Evolutionary conservation across 345 rosid species (phyloP), one percentile per base, ranked within the genome.

Genomic region (Arabidopsis arenosa): DNA sequence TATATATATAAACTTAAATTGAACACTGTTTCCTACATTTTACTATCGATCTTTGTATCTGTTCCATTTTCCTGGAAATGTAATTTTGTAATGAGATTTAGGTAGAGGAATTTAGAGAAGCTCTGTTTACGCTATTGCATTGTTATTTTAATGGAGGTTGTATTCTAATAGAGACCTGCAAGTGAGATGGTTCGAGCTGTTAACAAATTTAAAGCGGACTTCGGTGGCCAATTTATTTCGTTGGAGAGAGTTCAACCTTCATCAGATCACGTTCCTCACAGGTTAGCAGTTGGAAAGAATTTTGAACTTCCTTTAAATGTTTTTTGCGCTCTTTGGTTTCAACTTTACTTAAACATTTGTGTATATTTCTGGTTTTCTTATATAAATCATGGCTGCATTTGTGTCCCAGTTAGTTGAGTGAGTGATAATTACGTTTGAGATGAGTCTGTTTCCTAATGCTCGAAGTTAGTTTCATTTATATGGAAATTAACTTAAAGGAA

Each of bases 241-340:
- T 54, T 94, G 81, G 97, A 94, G 78, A 86, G 96, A 33, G 96
- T 94, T 64, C 98, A 94, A 65, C 97, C 96, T 72, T 94, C 98
- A 55, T 87, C 93, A 5, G 98, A 90, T 81, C 97, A 94, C 59
- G 93, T 92, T 71, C 93, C 89, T 68, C 98, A 92, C 89, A 90
- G 97, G 98, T 94, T 43, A 1, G 41, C 17, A n/a, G 21, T 61
- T 59, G 45, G 55, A 26, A 5, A 12, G 37, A 6, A 49, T 70
- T 32, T 43, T 12, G 0, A 12, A 18, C 35, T 37, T 44, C 1
- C 33, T 56, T 30, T 10, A 3, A 10, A 2, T 28, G 32, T 30
- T 35, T 5, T 32, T 9, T 32, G 0, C 9, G n/a, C 55, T 51
- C 8, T 36, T 7, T 36, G 21, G 13, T 52, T 67, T 33, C 41